Conservation (phyloP, 2,329 filamentous ascomycete species). For the Lachnum nothofagi region DNA sequence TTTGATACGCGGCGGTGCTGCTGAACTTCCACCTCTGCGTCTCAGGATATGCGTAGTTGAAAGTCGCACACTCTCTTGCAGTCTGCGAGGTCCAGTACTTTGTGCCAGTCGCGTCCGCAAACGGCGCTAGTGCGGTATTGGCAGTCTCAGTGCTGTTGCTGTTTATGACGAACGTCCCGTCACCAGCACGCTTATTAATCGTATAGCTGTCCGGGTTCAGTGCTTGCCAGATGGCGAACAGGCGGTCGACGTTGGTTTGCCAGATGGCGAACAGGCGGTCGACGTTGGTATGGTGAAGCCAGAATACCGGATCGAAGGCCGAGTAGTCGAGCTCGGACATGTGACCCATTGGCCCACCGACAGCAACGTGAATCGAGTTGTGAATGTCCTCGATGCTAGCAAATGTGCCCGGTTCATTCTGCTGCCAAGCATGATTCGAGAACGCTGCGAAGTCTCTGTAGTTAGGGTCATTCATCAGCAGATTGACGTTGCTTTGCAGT, state of each 20-base stretch:
- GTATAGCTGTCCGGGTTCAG: constrained; percentile 67
- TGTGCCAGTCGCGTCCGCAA: constrained; percentile 44
- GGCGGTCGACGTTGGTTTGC: constrained; percentile 56
- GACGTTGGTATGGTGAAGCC: constrained; percentile 27
- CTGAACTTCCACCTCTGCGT: constrained; percentile 34
- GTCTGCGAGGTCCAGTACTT: constrained; percentile 21
- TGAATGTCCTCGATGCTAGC: constrained; percentile 53
- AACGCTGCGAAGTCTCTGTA: constrained; percentile 65
- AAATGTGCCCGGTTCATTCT: constrained; percentile 16
- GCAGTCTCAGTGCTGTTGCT: constrained; percentile 50
- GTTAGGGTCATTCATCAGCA: constrained; percentile 38
- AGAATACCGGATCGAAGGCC: constrained; percentile 66
- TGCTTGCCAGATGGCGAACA: constrained; percentile 72
- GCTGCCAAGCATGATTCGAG: constrained; percentile 61
- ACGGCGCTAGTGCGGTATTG: constrained; percentile 60
- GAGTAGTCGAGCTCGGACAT: constrained; percentile 68
- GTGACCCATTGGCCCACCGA: constrained; percentile 49
- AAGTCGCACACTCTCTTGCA: constrained; percentile 33
- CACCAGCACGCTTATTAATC: constrained; percentile 47
- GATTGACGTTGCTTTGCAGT: constrained; percentile 22
- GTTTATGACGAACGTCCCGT: constrained; percentile 56
- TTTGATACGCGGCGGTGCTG: constrained; percentile 15
- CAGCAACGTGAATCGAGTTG: constrained; percentile 57
- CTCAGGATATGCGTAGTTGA: constrained; percentile 74
- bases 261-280: constrained; percentile 4